Evolutionary conservation across 257 asterid genomes (phyloP).

Genomic region (Fraxinus cuspidata): DNA sequence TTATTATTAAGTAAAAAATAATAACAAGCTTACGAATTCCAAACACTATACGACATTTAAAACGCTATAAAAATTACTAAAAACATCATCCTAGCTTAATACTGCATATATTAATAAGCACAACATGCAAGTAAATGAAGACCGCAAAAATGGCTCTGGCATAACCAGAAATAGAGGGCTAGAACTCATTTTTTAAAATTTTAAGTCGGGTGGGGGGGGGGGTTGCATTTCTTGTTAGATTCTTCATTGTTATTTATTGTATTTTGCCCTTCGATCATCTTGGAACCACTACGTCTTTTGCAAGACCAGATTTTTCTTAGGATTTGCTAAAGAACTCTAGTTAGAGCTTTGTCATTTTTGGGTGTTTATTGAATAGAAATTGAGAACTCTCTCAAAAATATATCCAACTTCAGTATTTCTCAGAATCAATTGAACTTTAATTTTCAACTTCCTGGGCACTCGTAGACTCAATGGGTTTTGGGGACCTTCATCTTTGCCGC

Average conservation of each 20-base stretch:
- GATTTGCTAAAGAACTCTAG: too few relatives aligned
- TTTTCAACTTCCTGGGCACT: neutral
- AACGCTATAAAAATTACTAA: neutral
- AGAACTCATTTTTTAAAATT: neutral
- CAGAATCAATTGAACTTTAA: neutral
- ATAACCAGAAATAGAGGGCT: neutral
- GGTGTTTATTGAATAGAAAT: neutral
- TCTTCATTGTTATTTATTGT: neutral
- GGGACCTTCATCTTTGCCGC: neutral
- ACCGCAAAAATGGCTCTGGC: neutral
- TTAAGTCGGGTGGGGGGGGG: too few relatives aligned
- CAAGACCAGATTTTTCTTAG: neutral
- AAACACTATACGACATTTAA: neutral
- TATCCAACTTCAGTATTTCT: neutral
- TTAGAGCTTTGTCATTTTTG: too few relatives aligned
- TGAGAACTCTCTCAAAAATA: neutral
- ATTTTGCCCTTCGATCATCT: neutral
- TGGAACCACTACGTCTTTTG: neutral
- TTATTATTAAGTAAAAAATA: constrained; percentile 15
- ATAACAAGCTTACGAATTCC: constrained; percentile 25
- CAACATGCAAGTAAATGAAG: neutral
- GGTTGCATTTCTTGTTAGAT: neutral
- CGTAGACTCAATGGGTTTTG: neutral
- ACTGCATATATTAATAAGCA: neutral
- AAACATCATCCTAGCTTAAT: neutral